Base-by-base conservation (phyloP, 2,329 filamentous ascomycete genomes). In the Xylariaceae sp. region DNA sequence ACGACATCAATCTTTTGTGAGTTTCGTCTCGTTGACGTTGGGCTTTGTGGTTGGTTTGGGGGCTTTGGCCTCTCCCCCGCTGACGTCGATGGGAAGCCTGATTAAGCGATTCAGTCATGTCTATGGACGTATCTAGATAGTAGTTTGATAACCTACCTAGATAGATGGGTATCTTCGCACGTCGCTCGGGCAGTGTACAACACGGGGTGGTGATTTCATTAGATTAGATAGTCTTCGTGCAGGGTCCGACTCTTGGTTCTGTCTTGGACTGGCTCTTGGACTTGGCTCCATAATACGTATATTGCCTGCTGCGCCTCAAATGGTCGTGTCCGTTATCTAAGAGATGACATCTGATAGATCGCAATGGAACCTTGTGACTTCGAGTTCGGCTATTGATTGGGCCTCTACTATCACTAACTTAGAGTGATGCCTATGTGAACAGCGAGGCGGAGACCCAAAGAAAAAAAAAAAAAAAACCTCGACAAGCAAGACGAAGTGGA, bases 281-380 rank as follows among this genome's bases (percentile, higher is more conserved):
- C 41, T 43, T 43, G 19, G 41, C 41, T 43, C 41, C 41, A 43
- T 35, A 35, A 6, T 9, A 26, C 41, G 41, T 43, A 43, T 19
- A 19, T 19, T 37, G 8, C 43, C 43, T 31, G 32, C 29, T 45
- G 43, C 43, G 43, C 43, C 43, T 45, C 43, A 45, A 19, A 45
- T 29, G 29, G 30, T 30, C 35, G 35, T 8, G 26, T 12, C 43
- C 29, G 43, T 45, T 45, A 19, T 19, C 19, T 19, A 31, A 12
- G 19, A 45, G 43, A 45, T 45, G 43, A 45, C 43, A 45, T 31
- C 26, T 45, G 43, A 45, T 45, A 45, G n/a, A 45, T 45, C 43
- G 32, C 43, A 32, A 32, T 27, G 30, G 32, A 32, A 45, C 12
- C 9, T 11, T 37, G 35, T 11, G 35, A 37, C 35, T 37, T 5